Percentiles rank a stretch among this genome's conserved stretches.
phyloP scores from a whole-genome alignment of 1,139 yeast species.

The Taiozyma onychis region DNA sequence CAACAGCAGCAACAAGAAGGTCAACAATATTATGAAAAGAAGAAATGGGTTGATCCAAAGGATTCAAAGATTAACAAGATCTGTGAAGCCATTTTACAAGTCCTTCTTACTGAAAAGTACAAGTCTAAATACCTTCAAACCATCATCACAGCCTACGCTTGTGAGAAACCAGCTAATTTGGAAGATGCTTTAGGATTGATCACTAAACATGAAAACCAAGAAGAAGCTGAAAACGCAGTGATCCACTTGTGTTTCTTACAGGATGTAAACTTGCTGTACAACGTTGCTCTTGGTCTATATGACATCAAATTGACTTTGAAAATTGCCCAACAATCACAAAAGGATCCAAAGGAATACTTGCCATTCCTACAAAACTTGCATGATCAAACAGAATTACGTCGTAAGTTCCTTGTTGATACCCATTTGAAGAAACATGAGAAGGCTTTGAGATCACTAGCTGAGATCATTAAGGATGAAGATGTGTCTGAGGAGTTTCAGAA shows the following conservation, averaged over 20 bases:
- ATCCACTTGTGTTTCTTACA: slow-evolving; percentile 86
- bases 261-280: slow-evolving; percentile 79
- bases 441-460: slow-evolving; percentile 64
- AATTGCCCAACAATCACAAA: slow-evolving; percentile 94
- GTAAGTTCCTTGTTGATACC: slow-evolving; percentile 75
- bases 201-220: slow-evolving; percentile 39
- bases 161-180: slow-evolving; percentile 84
- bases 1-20: slow-evolving; percentile 22
- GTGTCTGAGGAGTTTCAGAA: slow-evolving; percentile 57
- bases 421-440: slow-evolving; percentile 59
- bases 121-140: slow-evolving; percentile 64
- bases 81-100: slow-evolving; percentile 63
- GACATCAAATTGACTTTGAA: slow-evolving; percentile 74
- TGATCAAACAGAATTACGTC: slow-evolving; percentile 58
- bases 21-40: slow-evolving; percentile 31
- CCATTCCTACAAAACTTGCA: slow-evolving; percentile 85
- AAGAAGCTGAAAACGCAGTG: slow-evolving; percentile 55
- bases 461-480: slow-evolving; percentile 35
- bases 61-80: slow-evolving; percentile 69
- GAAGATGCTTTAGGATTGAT: slow-evolving; percentile 66
- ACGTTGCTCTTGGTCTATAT: slow-evolving; percentile 76
- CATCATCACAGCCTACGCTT: slow-evolving; percentile 85
- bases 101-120: slow-evolving; percentile 46
- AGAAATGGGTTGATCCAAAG: slow-evolving; percentile 31
- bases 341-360: slow-evolving; percentile 94